phyloP scores from a whole-genome alignment of 1,284 basidiomycete genomes.

The Puccinia coronata region DNA sequence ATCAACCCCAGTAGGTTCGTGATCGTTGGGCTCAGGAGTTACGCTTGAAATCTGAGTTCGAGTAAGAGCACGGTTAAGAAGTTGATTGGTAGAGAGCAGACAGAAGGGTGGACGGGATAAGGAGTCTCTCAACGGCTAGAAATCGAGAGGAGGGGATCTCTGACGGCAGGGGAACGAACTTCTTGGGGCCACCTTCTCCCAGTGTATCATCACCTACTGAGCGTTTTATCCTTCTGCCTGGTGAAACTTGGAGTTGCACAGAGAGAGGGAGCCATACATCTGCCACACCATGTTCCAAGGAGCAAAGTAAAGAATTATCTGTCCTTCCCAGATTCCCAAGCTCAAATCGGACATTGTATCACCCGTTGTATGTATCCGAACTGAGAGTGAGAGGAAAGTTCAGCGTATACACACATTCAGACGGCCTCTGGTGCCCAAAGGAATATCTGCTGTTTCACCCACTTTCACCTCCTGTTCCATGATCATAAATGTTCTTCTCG shows the following conservation, averaged over 20 bases:
- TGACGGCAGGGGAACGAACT: no score
- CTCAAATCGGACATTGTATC: neutral
- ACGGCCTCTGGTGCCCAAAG: no score
- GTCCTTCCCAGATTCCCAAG: neutral
- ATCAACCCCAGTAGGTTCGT: neutral
- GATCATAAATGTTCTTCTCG: neutral
- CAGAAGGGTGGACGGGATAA: no score
- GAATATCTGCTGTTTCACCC: neutral
- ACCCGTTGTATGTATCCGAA: neutral
- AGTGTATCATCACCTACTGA: neutral
- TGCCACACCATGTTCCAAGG: neutral
- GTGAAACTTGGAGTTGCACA: neutral
- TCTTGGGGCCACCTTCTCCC: neutral
- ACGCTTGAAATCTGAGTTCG: neutral
- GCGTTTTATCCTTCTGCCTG: neutral
- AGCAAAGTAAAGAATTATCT: neutral
- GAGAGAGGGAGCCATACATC: neutral
- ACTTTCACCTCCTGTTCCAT: neutral
- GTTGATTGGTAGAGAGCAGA: no score
- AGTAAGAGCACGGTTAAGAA: neutral
- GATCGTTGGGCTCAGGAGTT: neutral
- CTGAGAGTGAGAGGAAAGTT: neutral
- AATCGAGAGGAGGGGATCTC: no score
- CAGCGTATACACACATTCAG: no score
- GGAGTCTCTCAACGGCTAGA: no score